Percentiles rank a stretch among this genome's conserved stretches.
Evolutionary conservation across 306 rosid genomes (phyloP).

Genomic region (Quercus mongolica): DNA sequence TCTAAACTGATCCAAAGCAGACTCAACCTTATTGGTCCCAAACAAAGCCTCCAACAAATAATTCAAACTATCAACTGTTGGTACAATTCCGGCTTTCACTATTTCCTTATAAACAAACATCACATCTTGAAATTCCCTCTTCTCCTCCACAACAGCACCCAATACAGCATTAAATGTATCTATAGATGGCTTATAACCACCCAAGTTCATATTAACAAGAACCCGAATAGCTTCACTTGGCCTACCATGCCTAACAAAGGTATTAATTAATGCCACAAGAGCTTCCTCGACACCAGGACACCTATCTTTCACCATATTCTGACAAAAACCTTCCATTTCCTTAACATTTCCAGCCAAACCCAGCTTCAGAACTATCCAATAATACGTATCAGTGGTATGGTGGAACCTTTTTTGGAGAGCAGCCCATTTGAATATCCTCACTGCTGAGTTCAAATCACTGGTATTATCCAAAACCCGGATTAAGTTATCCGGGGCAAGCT

Average conservation of each 20-base stretch:
- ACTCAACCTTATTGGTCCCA: constrained; percentile 34
- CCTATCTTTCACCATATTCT: constrained; percentile 52
- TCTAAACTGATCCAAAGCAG: constrained; percentile 77
- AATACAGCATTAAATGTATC: constrained; percentile 59
- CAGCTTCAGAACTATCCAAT: constrained; percentile 52
- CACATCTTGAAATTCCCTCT: constrained; percentile 47
- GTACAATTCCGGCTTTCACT: constrained; percentile 66
- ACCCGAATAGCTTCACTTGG: constrained; percentile 56
- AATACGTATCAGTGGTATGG: constrained; percentile 59
- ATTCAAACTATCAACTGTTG: constrained; percentile 68
- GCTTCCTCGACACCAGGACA: constrained; percentile 60
- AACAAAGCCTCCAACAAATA: constrained; percentile 63
- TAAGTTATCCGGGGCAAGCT: constrained; percentile 57
- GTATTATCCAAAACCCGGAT: constrained; percentile 53
- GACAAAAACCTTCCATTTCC: constrained; percentile 60
- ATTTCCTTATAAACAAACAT: constrained; percentile 87
- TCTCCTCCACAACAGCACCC: constrained; percentile 52
- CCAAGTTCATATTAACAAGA: constrained; percentile 50
- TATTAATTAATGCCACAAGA: constrained; percentile 41
- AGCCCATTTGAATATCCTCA: constrained; percentile 78
- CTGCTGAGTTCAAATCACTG: constrained; percentile 54
- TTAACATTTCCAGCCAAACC: constrained; percentile 66
- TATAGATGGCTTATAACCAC: constrained; percentile 48
- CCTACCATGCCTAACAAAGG: constrained; percentile 48
- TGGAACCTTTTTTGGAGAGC: constrained; percentile 58